Percentiles rank a stretch among this genome's conserved stretches.
phyloP scores from a whole-genome alignment of 495 filamentous ascomycete genomes.

The Talaromyces ruber region DNA sequence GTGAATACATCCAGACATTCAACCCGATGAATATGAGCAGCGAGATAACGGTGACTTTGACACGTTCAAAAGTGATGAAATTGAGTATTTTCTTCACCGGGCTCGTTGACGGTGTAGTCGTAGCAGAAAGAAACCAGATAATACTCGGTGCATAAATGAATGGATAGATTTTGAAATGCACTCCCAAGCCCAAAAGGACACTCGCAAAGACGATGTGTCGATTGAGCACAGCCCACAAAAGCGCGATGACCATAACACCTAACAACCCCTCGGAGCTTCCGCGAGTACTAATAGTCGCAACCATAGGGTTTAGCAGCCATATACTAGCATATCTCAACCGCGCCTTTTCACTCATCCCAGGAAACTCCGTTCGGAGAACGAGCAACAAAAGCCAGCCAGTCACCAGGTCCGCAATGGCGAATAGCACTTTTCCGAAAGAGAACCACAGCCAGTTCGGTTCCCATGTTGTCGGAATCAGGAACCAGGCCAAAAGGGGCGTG shows the following conservation, averaged over 20 bases:
- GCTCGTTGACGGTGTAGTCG: not conserved
- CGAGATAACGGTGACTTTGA: conserved; percentile 56
- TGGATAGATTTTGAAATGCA: conserved; percentile 98
- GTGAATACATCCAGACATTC: conserved; percentile 67
- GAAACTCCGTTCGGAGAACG: conserved; percentile 37
- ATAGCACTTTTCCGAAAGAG: conserved; percentile 81
- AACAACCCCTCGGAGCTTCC: conserved; percentile 90
- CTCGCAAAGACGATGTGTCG: conserved; percentile 57
- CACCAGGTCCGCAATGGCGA: conserved; percentile 71
- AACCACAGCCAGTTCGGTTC: conserved; percentile 47
- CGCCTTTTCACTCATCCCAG: conserved; percentile 34
- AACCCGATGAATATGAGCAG: conserved; percentile 60
- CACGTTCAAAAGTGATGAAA: conserved; percentile 55
- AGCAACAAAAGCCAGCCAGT: conserved; percentile 81
- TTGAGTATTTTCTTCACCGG: conserved; percentile 17
- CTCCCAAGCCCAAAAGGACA: conserved; percentile 66
- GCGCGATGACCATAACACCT: conserved; percentile 67
- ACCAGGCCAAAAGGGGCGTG: conserved; percentile 86
- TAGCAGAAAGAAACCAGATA: conserved; percentile 73
- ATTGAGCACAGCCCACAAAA: conserved; percentile 72
- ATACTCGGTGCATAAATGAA: conserved; percentile 88
- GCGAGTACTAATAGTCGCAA: conserved; percentile 87
- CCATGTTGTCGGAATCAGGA: conserved; percentile 74
- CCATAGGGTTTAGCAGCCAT: conserved; percentile 97
- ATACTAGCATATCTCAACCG: conserved; percentile 71